Evolutionary conservation across 345 rosid genomes (phyloP).

Genomic region (Erysimum cheiranthoides): DNA sequence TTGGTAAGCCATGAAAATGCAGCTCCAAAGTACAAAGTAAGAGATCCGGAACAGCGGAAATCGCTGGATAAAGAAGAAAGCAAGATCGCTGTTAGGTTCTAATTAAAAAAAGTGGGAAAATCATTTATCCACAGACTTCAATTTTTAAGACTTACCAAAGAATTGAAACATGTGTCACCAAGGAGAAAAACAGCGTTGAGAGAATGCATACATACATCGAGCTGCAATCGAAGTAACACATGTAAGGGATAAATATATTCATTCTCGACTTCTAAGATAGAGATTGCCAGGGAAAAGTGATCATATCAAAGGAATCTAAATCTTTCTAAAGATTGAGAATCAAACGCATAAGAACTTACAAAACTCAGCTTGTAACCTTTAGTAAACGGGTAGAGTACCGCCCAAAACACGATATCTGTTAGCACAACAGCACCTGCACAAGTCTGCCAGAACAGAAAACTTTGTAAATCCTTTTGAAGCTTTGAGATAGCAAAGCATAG

Average conservation of each 20-base stretch:
- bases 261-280: not conserved
- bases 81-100: not conserved
- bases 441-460: constrained; percentile 49
- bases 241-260: not conserved
- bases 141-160: constrained; percentile 57
- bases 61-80: constrained; percentile 55
- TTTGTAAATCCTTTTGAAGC: constrained; percentile 9
- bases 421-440: constrained; percentile 89
- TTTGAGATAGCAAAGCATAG: constrained; percentile 9
- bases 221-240: constrained; percentile 56
- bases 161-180: constrained; percentile 74
- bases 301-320: constrained; percentile 7
- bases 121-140: not conserved
- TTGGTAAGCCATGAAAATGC: constrained; percentile 68
- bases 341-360: constrained; percentile 59
- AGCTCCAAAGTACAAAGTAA: constrained; percentile 80
- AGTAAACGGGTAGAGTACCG: constrained; percentile 71
- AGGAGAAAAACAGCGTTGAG: constrained; percentile 80
- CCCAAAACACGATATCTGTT: constrained; percentile 91
- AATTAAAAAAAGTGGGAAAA: not conserved
- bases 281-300: not conserved
- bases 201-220: constrained; percentile 82
- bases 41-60: constrained; percentile 83
- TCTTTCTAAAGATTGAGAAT: not conserved
- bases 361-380: constrained; percentile 55